Evolutionary conservation across 148 eudicot species (phyloP), one percentile per base, ranked within the genome.

Genomic region (Talinum fruticosum): DNA sequence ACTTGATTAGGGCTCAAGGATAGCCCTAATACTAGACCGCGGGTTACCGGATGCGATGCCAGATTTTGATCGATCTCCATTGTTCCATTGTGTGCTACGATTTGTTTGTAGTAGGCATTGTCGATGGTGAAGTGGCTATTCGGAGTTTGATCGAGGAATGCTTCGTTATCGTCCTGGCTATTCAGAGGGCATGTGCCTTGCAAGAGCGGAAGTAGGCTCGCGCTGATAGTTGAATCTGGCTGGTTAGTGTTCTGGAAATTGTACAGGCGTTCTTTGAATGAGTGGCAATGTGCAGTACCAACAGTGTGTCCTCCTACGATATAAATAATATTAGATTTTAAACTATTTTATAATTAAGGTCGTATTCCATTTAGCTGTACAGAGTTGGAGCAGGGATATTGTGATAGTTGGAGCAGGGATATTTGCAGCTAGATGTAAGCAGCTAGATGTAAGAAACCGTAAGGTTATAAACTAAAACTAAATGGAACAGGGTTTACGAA

Each of bases 21-120:
- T 29, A 82, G 49, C 18, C 62, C 23, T 23, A 2, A 30, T 4
- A 87, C 92, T 1, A 28, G 49, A 30, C 8, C 35, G 19, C 30
- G 78, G 26, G 89, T 86, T 59, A 30, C 34, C 10, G 85, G 76
- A 73, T 87, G 80, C 6, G 49, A 61, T 26, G 90, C 89, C 29
- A 89, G 35, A 0, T 71, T 71, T 75, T 87, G 90, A 59, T 89
- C 92, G 38, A 89, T 75, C 37, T 83, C 78, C 38, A 89, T 78
- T 37, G 85, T 30, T 2, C 77, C 76, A 28, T 72, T 84, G 21
- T 37, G 69, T 19, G 33, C 10, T 21, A 75, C 5, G 53, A 89
- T 81, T 34, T 85, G 86, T 35, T 41, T 74, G 78, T 87, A 84
- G 72, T 44, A 89, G 19, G 84, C 80, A 3, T 80, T 84, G 75